Evolutionary conservation across 805 yeast species (phyloP).

Genomic region (Kuraishia molischiana): DNA sequence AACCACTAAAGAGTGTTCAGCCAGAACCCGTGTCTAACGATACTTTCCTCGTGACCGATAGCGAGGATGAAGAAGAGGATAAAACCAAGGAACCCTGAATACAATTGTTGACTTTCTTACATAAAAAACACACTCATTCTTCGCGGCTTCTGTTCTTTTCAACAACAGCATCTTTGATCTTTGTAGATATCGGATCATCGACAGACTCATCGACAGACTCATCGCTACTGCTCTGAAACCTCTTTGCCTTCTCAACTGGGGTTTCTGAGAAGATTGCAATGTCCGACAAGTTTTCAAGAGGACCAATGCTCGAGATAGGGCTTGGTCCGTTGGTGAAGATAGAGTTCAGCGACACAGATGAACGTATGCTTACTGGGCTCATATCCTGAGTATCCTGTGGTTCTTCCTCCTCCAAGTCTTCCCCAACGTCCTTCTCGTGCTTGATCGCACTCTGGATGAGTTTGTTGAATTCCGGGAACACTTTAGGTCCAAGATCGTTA

Average conservation of each 20-base stretch:
- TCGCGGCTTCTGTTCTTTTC: not conserved
- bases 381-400: slow-evolving; percentile 12
- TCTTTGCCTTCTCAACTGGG: slow-evolving; percentile 5
- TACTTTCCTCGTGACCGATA: slow-evolving; percentile 40
- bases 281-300: slow-evolving; percentile 17
- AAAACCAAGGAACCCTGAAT: slow-evolving; percentile 10
- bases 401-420: slow-evolving; percentile 10
- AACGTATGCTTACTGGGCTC: slow-evolving; percentile 7
- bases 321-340: not conserved
- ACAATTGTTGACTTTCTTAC: not conserved
- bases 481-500: slow-evolving; percentile 72
- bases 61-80: slow-evolving; percentile 31
- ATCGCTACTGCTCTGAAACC: not conserved
- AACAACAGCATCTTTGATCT: not conserved
- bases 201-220: no score
- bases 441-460: slow-evolving; percentile 5
- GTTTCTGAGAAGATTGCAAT: slow-evolving; percentile 24
- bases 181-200: no score
- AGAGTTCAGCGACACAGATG: slow-evolving; percentile 1
- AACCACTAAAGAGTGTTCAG: slow-evolving; percentile 30
- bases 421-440: slow-evolving; percentile 6
- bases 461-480: slow-evolving; percentile 71
- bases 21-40: slow-evolving; percentile 34
- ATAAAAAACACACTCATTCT: not conserved
- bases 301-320: slow-evolving; percentile 8